Conservation (phyloP, 345 rosid genomes). For the Murraya koenigii region DNA sequence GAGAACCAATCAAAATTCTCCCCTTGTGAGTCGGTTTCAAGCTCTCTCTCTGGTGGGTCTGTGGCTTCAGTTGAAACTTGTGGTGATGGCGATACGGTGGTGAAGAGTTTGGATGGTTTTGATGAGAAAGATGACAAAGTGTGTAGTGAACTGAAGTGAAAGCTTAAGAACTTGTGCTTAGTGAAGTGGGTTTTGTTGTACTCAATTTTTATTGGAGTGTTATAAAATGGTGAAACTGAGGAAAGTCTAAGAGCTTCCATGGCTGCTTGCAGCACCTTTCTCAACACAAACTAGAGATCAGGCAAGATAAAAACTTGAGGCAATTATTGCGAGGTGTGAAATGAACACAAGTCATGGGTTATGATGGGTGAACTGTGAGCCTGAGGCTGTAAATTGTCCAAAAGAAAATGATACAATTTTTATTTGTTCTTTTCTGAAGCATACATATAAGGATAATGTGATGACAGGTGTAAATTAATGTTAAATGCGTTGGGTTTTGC, state of each 20-base stretch:
- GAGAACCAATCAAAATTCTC: conserved; percentile 49
- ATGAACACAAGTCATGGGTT: not conserved
- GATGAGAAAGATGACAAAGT: not conserved
- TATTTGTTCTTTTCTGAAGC: too few relatives aligned
- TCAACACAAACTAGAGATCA: not conserved
- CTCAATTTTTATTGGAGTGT: not conserved
- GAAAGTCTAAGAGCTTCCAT: conserved; percentile 23
- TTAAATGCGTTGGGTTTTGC: not conserved
- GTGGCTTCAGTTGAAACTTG: not conserved
- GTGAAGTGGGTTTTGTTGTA: not conserved
- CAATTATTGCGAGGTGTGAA: not conserved
- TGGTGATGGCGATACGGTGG: conserved; percentile 18
- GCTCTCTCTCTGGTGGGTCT: conserved; percentile 7
- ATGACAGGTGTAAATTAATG: not conserved
- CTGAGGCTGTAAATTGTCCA: too few relatives aligned
- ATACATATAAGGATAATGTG: not conserved
- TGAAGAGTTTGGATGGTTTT: conserved; percentile 16
- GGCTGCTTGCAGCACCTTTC: not conserved
- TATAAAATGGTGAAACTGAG: not conserved
- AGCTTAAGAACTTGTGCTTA: not conserved
- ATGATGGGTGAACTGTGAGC: too few relatives aligned
- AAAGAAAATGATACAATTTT: too few relatives aligned
- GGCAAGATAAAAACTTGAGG: not conserved
- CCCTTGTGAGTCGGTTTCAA: conserved; percentile 8
- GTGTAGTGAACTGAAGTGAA: not conserved